A percentile compares a stretch with the other conserved stretches of the same genome.
phyloP scores from a whole-genome alignment of 2,329 filamentous ascomycete species.

The Fusarium pseudonygamai region DNA sequence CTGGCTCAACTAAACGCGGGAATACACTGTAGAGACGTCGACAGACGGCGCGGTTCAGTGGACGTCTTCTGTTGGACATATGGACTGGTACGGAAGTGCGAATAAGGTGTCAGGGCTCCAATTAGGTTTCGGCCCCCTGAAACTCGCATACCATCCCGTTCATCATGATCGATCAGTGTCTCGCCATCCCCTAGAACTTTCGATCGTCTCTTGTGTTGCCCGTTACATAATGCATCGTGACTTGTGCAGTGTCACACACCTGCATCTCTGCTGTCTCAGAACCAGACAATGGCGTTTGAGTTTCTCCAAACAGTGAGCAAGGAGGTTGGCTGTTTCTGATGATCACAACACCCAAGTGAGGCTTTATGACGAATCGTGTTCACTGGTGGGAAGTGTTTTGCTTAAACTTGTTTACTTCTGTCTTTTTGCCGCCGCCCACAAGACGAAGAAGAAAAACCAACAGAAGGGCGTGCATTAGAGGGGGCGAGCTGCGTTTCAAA shows the following conservation, averaged over 20 bases:
- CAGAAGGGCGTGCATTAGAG: conserved; percentile 9
- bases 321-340: neutral
- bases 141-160: conserved; percentile 27
- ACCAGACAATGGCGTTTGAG: conserved; percentile 10
- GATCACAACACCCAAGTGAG: conserved; percentile 8
- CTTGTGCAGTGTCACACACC: conserved; percentile 8
- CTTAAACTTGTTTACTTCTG: neutral
- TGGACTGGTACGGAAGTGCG: conserved; percentile 9
- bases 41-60: neutral
- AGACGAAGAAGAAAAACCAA: conserved; percentile 8
- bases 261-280: conserved; percentile 19
- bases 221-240: conserved; percentile 6
- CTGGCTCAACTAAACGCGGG: neutral
- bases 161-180: conserved; percentile 11
- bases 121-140: conserved; percentile 29
- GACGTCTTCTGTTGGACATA: neutral
- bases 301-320: conserved; percentile 6
- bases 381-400: neutral
- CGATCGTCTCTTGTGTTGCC: conserved; percentile 22
- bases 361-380: conserved; percentile 20
- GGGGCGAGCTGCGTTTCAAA: conserved; percentile 26
- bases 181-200: conserved; percentile 18
- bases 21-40: neutral
- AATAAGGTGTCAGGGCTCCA: conserved; percentile 23
- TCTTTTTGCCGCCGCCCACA: conserved; percentile 1